Conservation (phyloP, 2,329 filamentous ascomycete species). For the Fusarium sp. region DNA sequence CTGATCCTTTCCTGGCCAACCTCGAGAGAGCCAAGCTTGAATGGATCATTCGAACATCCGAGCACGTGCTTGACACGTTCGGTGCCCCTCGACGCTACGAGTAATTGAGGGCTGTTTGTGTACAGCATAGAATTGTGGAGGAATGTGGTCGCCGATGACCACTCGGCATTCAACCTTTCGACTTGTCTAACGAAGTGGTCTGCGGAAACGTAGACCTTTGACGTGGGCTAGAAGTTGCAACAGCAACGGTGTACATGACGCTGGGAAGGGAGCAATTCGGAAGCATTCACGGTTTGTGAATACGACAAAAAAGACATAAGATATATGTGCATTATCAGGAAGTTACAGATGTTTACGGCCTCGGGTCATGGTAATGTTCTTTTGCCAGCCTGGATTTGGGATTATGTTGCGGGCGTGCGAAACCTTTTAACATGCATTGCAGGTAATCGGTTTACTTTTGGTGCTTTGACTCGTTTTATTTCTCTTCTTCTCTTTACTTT, state of each 20-base stretch:
- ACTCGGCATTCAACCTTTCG: conserved; percentile 7
- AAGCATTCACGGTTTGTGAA: conserved; percentile 15
- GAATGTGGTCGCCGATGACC: neutral
- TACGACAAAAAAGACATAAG: conserved; percentile 1
- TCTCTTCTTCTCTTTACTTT: neutral
- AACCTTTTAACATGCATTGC: conserved; percentile 6
- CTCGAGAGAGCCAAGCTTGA: conserved; percentile 51
- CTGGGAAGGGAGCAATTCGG: conserved; percentile 33
- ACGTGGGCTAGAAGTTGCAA: conserved; percentile 31
- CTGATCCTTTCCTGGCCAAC: conserved; percentile 51
- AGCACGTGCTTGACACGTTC: conserved; percentile 48
- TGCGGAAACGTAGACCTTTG: conserved; percentile 19
- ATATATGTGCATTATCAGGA: conserved; percentile 36
- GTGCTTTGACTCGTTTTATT: conserved; percentile 21
- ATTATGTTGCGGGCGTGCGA: conserved; percentile 20
- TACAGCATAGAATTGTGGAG: conserved; percentile 9
- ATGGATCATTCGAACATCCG: conserved; percentile 49
- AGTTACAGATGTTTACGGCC: conserved; percentile 32
- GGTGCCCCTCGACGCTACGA: conserved; percentile 43
- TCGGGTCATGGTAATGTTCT: conserved; percentile 11
- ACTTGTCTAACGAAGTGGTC: conserved; percentile 14
- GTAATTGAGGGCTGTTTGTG: conserved; percentile 28
- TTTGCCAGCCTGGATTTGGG: conserved; percentile 17
- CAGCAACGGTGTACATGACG: conserved; percentile 42
- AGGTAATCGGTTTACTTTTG: conserved; percentile 19